phyloP scores from a whole-genome alignment of 805 yeast species.

The Diddensiella santjacobensis region DNA sequence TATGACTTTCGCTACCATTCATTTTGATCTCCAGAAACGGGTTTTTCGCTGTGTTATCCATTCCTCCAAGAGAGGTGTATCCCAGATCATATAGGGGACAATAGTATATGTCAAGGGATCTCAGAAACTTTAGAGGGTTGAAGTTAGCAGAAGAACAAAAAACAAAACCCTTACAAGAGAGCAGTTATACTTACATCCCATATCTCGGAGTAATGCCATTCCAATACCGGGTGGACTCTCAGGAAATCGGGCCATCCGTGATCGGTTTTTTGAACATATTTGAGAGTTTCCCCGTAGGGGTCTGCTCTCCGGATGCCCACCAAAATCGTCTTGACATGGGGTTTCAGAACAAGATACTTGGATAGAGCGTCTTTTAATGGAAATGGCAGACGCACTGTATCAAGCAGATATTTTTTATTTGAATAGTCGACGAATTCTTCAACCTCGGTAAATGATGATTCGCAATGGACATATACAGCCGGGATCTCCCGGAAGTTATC shows the following conservation, averaged over 20 bases:
- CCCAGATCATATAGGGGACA: constrained; percentile 79
- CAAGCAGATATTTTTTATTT: constrained; percentile 51
- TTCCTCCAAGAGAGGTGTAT: constrained; percentile 86
- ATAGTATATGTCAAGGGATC: constrained; percentile 55
- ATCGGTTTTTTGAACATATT: constrained; percentile 70
- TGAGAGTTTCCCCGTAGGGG: constrained; percentile 66
- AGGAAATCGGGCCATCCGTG: constrained; percentile 87
- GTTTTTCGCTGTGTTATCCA: constrained; percentile 64
- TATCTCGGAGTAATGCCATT: constrained; percentile 79
- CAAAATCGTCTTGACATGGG: constrained; percentile 63
- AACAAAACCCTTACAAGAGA: neutral
- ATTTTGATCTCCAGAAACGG: constrained; percentile 45
- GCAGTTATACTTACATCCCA: constrained; percentile 47
- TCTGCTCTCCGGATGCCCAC: constrained; percentile 88
- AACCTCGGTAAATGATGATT: constrained; percentile 66
- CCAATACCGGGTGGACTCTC: constrained; percentile 81
- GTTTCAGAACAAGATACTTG: constrained; percentile 51
- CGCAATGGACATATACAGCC: constrained; percentile 73
- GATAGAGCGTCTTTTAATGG: constrained; percentile 67
- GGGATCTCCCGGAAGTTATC: constrained; percentile 36
- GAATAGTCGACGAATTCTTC: constrained; percentile 60
- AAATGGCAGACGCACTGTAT: constrained; percentile 37
- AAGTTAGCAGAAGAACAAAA: neutral
- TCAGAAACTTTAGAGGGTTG: constrained; percentile 48
- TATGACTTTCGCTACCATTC: constrained; percentile 14